Base-by-base conservation (phyloP, 495 filamentous ascomycete species). In the Daldinia bambusicola region DNA sequence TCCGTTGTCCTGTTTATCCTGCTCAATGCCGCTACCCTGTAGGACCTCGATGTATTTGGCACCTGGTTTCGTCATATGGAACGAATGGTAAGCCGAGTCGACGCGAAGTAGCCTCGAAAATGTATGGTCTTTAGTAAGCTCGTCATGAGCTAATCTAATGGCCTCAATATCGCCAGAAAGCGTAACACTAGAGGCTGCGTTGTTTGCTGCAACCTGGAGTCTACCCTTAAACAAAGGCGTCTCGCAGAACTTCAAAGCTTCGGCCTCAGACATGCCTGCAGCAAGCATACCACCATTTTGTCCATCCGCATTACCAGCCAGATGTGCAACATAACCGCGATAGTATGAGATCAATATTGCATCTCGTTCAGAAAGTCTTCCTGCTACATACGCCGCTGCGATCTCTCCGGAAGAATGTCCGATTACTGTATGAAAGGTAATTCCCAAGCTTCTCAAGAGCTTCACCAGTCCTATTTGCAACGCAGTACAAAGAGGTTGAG, bases 341-440 rank as follows among this genome's bases (percentile, higher is more conserved):
- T 84, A 82, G 55, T 84, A 80, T 0, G 82, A 74, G 61, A 83
- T 77, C 22, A 82, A 55, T 14, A 84, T 82, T 9, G 82, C 87
- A 74, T 79, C 84, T 69, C 62, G 68, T 14, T 80, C 74, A 0
- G 80, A 80, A 8, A 90, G 59, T 3, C 75, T 78, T 4, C 82
- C 87, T 7, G 86, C 80, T n/a, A 87, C 86, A 74, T 89, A 91
- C 0, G 88, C 88, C 10, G 88, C 87, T 4, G 82, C 87, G 37
- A 91, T 88, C 74, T 91, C 89, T 2, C 89, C 89, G 0, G 84
- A 86, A 0, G 88, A 90, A 74, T 90, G 89, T 0, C 89, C 88
- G 4, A 85, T 75, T 0, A 89, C 87, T 0, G 83, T 77, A 30
- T 77, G 57, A 50, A 87, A 85, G 0, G 22, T 32, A 6, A 90